phyloP scores from a whole-genome alignment of 2,329 filamentous ascomycete genomes.

The Aureobasidium namibiae region DNA sequence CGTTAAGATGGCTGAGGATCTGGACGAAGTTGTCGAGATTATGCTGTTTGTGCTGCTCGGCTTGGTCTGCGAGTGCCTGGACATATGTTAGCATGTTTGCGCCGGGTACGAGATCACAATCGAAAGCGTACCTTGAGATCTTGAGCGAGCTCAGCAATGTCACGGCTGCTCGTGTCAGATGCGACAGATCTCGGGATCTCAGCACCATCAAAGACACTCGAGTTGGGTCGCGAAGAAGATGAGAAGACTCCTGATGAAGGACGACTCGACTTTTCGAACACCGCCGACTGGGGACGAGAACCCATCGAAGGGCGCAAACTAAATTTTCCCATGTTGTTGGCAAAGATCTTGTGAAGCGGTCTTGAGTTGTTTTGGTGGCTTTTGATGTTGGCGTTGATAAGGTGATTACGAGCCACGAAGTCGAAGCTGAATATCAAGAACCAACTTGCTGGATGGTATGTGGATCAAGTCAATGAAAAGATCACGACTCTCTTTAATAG shows the following conservation, averaged over 20 bases:
- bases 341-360: not conserved
- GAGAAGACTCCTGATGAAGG: slow-evolving; percentile 3
- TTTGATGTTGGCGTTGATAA: not conserved
- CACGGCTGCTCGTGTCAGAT: not conserved
- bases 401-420: not conserved
- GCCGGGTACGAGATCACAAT: not conserved
- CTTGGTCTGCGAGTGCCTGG: slow-evolving; percentile 5
- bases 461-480: not conserved
- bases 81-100: not conserved
- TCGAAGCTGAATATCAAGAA: not conserved
- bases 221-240: not conserved
- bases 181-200: not conserved
- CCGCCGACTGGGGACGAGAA: not conserved
- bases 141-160: slow-evolving; percentile 2
- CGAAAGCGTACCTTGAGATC: not conserved
- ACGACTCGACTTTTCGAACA: not conserved
- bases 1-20: slow-evolving; percentile 3
- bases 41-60: slow-evolving; percentile 6
- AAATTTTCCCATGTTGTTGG: slow-evolving; percentile 2
- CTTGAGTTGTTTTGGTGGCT: not conserved
- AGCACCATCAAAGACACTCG: not conserved
- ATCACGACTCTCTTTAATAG: not conserved
- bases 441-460: not conserved
- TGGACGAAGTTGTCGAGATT: slow-evolving; percentile 8
- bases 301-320: slow-evolving; percentile 9